Evolutionary conservation across 225 moss, liverwort and hornwort species (phyloP).

Genomic region (Straminergon stramineum): DNA sequence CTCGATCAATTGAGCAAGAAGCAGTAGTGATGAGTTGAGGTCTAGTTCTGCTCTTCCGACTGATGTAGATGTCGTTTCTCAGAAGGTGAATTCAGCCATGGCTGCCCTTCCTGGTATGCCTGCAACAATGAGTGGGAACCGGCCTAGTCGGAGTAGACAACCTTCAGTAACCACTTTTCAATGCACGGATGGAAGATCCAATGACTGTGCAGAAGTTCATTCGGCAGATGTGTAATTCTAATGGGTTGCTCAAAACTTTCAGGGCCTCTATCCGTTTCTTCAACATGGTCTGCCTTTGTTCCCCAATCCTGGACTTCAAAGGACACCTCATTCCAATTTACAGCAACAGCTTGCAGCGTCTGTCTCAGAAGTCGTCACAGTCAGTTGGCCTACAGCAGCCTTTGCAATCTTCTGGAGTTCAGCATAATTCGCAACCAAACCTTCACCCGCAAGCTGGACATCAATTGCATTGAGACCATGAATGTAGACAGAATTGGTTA

Average conservation of each 20-base stretch:
- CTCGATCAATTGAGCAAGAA: constrained; percentile 6
- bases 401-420: constrained; percentile 4
- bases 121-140: constrained; percentile 53
- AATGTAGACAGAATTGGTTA: no score
- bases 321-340: constrained; percentile 30
- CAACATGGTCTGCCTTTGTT: constrained; percentile 50
- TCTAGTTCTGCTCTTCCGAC: constrained; percentile 36
- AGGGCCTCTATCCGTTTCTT: constrained; percentile 57
- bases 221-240: constrained; percentile 69
- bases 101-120: constrained; percentile 42
- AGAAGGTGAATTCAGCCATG: constrained; percentile 53
- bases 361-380: neutral
- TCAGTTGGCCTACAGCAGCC: neutral
- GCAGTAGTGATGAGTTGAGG: constrained; percentile 17
- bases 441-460: constrained; percentile 29
- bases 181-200: constrained; percentile 53
- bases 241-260: constrained; percentile 56
- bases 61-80: constrained; percentile 60
- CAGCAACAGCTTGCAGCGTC: constrained; percentile 44
- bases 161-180: constrained; percentile 54
- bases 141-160: constrained; percentile 41
- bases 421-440: constrained; percentile 19
- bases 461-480: neutral
- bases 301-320: constrained; percentile 35
- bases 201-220: constrained; percentile 71